Evolutionary conservation across 2,329 filamentous ascomycete species (phyloP), one percentile per base, ranked within the genome.

Genomic region (Ciborinia camelliae): DNA sequence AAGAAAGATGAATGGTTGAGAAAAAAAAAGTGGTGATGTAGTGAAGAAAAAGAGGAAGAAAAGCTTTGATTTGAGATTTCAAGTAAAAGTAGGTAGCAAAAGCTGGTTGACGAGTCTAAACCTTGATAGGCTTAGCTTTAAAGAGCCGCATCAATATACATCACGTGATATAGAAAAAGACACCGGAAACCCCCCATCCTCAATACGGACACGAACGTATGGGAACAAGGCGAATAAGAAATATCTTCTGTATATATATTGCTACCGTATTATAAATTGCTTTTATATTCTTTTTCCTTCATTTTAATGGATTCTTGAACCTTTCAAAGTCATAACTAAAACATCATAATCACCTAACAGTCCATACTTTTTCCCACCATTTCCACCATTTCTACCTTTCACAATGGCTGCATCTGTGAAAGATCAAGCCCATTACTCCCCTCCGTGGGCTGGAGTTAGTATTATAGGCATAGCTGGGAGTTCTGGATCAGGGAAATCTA

Each of bases 381-480:
- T 39, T 37, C 8, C 23, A 8, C n/a, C n/a, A n/a, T n/a, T n/a
- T n/a, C 43, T 12, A 3, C 18, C 23, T 28, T 47, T 58, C 43
- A 64, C 32, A 1, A 72, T 73, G 69, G 63, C 64, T 10, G 68
- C 69, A 37, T 60, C 60, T 30, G 62, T 68, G 65, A 68, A 62
- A 64, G 69, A 70, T 45, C 62, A 82, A 74, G 88, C 86, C 69
- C 90, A 92, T 72, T 99, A 98, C 79, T 90, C 89, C 68, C 95
- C 95, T 67, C 95, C 95, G 76, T 99, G 95, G 95, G 91, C 90
- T 60, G 90, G 98, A 78, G 88, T 97, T 72, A 94, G 91, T 79
- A 97, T 99, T 73, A 97, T 99, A 76, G 95, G 92, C 59, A 90
- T 99, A 72, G 94, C 95, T 69, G 95, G 95, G 45, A 95, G 91